phyloP scores from a whole-genome alignment of 257 asterid species.

The Salvia hispanica region DNA sequence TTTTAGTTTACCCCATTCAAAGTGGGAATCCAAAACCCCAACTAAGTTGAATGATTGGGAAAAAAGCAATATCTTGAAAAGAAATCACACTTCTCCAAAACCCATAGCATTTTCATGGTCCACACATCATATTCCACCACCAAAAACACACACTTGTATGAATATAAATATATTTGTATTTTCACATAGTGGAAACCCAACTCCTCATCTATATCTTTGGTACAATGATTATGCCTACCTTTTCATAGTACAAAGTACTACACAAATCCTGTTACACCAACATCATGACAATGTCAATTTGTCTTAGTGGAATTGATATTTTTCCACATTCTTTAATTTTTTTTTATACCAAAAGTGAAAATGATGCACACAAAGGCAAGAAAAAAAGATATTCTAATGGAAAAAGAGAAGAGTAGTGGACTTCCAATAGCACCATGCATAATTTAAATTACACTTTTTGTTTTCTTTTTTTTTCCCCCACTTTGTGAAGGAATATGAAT shows the following conservation, averaged over 20 bases:
- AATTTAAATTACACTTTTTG: conserved; percentile 26
- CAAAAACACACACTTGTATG: neutral
- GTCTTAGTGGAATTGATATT: conserved; percentile 25
- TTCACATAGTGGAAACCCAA: conserved; percentile 41
- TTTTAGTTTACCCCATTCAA: conserved; percentile 33
- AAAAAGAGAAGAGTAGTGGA: conserved; percentile 32
- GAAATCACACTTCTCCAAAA: conserved; percentile 5
- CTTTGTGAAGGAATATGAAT: conserved; percentile 35
- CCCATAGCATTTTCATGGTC: conserved; percentile 30
- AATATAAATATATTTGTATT: too few species aligned
- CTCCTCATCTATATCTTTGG: conserved; percentile 38
- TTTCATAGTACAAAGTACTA: conserved; percentile 40
- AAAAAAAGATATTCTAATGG: conserved; percentile 28
- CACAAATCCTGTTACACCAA: conserved; percentile 40
- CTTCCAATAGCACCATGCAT: conserved; percentile 28
- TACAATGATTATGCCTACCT: conserved; percentile 40
- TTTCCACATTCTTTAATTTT: neutral
- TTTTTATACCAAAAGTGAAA: conserved; percentile 15
- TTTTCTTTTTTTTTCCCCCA: neutral
- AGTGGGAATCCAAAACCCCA: conserved; percentile 47
- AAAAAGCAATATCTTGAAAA: conserved; percentile 32
- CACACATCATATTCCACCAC: conserved; percentile 37
- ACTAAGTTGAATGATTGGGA: conserved; percentile 30
- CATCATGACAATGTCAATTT: conserved; percentile 23
- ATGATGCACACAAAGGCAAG: conserved; percentile 20